phyloP scores from a whole-genome alignment of 768 basidiomycete species.

The Tricholoma furcatifolium region DNA sequence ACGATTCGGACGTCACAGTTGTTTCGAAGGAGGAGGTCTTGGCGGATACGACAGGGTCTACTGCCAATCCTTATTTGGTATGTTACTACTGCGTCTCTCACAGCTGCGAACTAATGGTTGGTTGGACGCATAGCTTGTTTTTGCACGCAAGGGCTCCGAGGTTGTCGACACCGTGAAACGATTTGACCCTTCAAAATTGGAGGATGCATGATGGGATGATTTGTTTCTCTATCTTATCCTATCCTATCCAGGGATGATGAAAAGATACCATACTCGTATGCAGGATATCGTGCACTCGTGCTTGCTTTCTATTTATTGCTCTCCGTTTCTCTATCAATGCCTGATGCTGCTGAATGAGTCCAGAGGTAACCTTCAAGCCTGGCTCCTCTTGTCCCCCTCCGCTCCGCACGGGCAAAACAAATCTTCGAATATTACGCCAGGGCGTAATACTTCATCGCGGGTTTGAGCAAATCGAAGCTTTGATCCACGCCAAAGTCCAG shows the following conservation, averaged over 20 bases:
- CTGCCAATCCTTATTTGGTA: constrained; percentile 88
- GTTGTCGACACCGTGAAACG: constrained; percentile 83
- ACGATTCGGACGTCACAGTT: constrained; percentile 82
- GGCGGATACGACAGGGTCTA: constrained; percentile 86
- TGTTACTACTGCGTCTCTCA: constrained; percentile 21
- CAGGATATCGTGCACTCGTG: constrained; percentile 3
- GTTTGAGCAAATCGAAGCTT: too few species aligned
- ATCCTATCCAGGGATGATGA: background rate
- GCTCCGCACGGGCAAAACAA: too few species aligned
- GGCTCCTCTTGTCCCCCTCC: too few species aligned
- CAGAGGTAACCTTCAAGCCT: too few species aligned
- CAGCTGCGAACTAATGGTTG: background rate
- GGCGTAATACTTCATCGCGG: too few species aligned
- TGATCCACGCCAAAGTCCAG: too few species aligned
- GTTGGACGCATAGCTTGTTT: constrained; percentile 61
- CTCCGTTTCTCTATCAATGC: background rate
- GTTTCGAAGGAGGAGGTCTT: constrained; percentile 83
- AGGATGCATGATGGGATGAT: constrained; percentile 11
- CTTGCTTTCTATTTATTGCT: constrained; percentile 4
- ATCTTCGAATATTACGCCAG: too few species aligned
- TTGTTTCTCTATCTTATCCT: too few species aligned
- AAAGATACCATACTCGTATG: constrained; percentile 15
- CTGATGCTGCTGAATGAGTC: too few species aligned
- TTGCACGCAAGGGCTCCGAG: constrained; percentile 74
- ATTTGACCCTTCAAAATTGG: constrained; percentile 36